Percentiles rank a stretch among this genome's conserved stretches.
These are phyloP conservation scores for Pleurotus sapidus DNA, from an alignment of 768 basidiomycete genomes.

Conservation along the genomic window DNA sequence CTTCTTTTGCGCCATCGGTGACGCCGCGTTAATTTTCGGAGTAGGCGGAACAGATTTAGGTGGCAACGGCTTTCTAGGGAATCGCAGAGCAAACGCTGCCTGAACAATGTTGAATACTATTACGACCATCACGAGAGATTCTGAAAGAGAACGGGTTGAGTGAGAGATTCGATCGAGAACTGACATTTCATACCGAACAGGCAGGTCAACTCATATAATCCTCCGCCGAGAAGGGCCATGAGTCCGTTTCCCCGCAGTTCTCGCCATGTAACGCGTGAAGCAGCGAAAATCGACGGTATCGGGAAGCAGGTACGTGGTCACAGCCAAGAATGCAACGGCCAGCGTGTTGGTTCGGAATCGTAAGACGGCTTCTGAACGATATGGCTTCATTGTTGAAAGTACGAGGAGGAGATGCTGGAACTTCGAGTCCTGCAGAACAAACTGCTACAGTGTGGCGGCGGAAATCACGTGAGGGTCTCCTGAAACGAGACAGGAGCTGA, in stretches of 20 bases:
- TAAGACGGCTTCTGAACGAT: neutral
- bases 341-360: neutral
- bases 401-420: too few species aligned
- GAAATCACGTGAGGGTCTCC: too few species aligned
- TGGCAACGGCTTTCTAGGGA: neutral
- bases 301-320: neutral
- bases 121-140: neutral
- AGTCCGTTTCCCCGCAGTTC: neutral
- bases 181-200: neutral
- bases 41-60: neutral
- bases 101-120: neutral
- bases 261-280: neutral
- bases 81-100: neutral
- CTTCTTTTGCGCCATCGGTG: neutral
- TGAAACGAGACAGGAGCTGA: too few species aligned
- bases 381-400: neutral
- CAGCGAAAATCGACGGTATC: conserved; percentile 1
- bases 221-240: neutral
- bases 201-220: neutral
- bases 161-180: neutral
- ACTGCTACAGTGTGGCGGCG: too few species aligned
- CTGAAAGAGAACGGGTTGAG: neutral
- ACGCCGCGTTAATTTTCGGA: neutral
- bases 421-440: too few species aligned
- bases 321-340: neutral